Conservation (phyloP, 2,329 filamentous ascomycete genomes). For the Nectriaceae sp. region DNA sequence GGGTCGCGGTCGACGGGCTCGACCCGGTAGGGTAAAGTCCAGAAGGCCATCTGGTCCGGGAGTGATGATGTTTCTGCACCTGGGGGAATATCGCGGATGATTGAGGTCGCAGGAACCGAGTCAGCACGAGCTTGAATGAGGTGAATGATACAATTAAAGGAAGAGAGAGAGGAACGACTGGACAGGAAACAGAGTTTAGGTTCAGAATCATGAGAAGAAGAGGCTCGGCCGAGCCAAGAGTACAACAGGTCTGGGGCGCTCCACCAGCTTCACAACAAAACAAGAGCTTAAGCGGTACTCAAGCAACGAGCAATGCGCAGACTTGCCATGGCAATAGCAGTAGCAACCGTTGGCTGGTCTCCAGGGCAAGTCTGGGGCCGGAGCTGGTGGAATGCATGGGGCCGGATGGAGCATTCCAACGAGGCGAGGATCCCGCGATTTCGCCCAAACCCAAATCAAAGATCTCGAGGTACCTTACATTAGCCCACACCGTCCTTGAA, state of each 20-base stretch:
- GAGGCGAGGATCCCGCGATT: not conserved
- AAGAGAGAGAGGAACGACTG: constrained; percentile 5
- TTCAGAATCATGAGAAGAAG: constrained; percentile 9
- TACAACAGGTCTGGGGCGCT: constrained; percentile 9
- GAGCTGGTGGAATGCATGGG: constrained; percentile 30
- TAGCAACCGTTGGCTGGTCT: not conserved
- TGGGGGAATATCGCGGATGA: not conserved
- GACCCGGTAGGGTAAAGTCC: constrained; percentile 37
- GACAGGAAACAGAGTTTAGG: not conserved
- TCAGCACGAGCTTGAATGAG: not conserved
- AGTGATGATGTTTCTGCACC: not conserved
- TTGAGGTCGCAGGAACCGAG: not conserved
- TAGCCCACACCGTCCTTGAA: not conserved
- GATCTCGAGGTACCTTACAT: not conserved
- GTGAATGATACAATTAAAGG: not conserved
- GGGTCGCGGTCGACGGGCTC: constrained; percentile 37
- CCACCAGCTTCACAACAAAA: constrained; percentile 7
- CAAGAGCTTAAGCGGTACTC: constrained; percentile 1
- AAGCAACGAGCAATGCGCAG: not conserved
- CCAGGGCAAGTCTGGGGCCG: constrained; percentile 15
- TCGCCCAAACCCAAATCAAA: not conserved
- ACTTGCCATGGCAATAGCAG: not conserved
- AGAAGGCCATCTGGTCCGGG: constrained; percentile 35
- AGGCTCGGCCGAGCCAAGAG: constrained; percentile 21
- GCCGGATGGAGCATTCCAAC: constrained; percentile 32